phyloP scores from a whole-genome alignment of 805 yeast genomes.

The Candida corydali region DNA sequence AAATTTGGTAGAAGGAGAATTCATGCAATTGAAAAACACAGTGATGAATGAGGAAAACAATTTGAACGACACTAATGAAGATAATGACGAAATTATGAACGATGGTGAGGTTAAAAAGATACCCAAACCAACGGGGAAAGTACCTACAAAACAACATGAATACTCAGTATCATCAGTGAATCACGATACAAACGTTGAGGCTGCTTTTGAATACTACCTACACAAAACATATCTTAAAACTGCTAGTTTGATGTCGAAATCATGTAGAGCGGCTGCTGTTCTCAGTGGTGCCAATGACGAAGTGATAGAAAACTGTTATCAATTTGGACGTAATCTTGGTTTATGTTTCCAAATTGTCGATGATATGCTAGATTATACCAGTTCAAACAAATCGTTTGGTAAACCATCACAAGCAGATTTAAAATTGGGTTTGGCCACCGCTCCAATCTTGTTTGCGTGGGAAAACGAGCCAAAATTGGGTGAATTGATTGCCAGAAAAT shows the following conservation, averaged over 20 bases:
- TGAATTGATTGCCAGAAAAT: conserved; percentile 76
- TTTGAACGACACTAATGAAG: too few relatives aligned
- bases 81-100: conserved; percentile 35
- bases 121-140: conserved; percentile 60
- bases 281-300: conserved; percentile 76
- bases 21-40: conserved; percentile 96
- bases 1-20: conserved; percentile 95
- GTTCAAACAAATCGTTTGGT: conserved; percentile 80
- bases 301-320: conserved; percentile 81
- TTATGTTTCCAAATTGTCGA: conserved; percentile 95
- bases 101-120: conserved; percentile 41
- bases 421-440: conserved; percentile 91
- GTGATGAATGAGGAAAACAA: conserved; percentile 63
- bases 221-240: conserved; percentile 96
- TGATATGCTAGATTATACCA: conserved; percentile 92
- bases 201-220: conserved; percentile 92
- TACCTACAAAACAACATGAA: conserved; percentile 58
- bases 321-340: conserved; percentile 90
- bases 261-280: conserved; percentile 89
- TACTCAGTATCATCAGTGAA: conserved; percentile 49
- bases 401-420: conserved; percentile 96
- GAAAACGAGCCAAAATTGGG: conserved; percentile 81
- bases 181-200: conserved; percentile 64
- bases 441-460: conserved; percentile 96
- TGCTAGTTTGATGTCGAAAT: conserved; percentile 90